Percentiles rank a stretch among this genome's conserved stretches.
Evolutionary conservation across 108 stramenopile species (phyloP).

Genomic region (Fistulifera solaris): DNA sequence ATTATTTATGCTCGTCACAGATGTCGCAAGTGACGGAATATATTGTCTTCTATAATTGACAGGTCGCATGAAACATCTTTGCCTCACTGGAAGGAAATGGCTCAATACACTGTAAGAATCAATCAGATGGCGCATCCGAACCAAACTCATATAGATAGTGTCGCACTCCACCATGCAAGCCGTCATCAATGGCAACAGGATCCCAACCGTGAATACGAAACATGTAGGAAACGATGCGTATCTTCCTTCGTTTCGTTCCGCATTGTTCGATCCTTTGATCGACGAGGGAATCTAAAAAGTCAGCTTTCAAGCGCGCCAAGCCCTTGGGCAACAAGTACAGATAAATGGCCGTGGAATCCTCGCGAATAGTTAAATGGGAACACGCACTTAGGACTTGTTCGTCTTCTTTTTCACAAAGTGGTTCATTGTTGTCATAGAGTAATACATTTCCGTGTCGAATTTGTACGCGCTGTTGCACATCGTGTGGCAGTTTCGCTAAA

Average conservation of each 20-base stretch:
- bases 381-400: not conserved
- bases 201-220: slow-evolving; percentile 62
- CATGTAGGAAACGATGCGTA: slow-evolving; percentile 63
- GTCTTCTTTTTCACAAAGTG: not conserved
- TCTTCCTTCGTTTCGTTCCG: slow-evolving; percentile 14
- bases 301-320: slow-evolving; percentile 36
- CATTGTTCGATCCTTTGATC: slow-evolving; percentile 20
- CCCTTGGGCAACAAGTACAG: slow-evolving; percentile 80
- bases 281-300: slow-evolving; percentile 40
- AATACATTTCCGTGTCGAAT: slow-evolving; percentile 52
- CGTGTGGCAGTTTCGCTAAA: slow-evolving; percentile 4
- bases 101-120: too few species aligned
- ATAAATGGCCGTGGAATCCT: slow-evolving; percentile 73
- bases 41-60: too few species aligned
- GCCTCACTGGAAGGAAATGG: too few species aligned
- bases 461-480: slow-evolving; percentile 28
- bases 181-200: slow-evolving; percentile 34
- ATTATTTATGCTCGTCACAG: too few species aligned
- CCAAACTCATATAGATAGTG: slow-evolving; percentile 1
- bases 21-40: too few species aligned
- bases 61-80: too few species aligned
- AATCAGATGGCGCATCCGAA: too few species aligned
- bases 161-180: slow-evolving; percentile 23
- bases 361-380: slow-evolving; percentile 30
- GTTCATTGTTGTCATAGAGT: not conserved